These are phyloP conservation scores for Diaporthe ilicicola DNA, from an alignment of 2,329 filamentous ascomycete species.

Conservation along the genomic window DNA sequence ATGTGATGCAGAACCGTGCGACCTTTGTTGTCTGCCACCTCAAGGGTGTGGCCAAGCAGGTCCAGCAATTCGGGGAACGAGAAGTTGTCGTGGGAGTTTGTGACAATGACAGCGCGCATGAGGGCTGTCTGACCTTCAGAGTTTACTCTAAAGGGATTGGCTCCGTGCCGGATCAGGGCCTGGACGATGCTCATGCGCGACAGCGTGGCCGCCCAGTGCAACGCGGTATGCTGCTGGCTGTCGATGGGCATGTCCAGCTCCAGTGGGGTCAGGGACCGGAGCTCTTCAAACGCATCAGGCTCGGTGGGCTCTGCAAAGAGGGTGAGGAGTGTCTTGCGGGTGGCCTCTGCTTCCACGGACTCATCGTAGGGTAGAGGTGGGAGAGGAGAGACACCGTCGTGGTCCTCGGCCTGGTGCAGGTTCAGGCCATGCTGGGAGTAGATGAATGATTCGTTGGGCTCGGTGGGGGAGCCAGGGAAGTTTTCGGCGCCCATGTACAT, in stretches of 20 bases:
- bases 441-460: conserved; percentile 81
- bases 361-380: conserved; percentile 70
- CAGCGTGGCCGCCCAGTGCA: conserved; percentile 96
- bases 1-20: conserved; percentile 96
- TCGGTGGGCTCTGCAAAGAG: conserved; percentile 79
- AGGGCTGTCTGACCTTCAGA: conserved; percentile 89
- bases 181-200: conserved; percentile 85
- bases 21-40: conserved; percentile 87
- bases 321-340: conserved; percentile 82
- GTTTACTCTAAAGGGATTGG: conserved; percentile 89
- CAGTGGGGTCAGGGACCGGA: conserved; percentile 76
- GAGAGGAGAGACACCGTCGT: conserved; percentile 67
- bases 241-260: conserved; percentile 96
- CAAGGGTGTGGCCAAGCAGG: conserved; percentile 87
- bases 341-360: conserved; percentile 76
- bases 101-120: conserved; percentile 91
- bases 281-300: conserved; percentile 75
- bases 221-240: conserved; percentile 83
- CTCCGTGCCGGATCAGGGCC: conserved; percentile 82
- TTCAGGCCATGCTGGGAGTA: conserved; percentile 64
- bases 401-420: conserved; percentile 50
- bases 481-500: conserved; percentile 57
- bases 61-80: conserved; percentile 93
- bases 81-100: conserved; percentile 90
- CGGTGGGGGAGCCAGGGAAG: conserved; percentile 77